These are phyloP conservation scores for Euryodendron excelsum DNA, from an alignment of 148 eudicot species.

Conservation along the genomic window DNA sequence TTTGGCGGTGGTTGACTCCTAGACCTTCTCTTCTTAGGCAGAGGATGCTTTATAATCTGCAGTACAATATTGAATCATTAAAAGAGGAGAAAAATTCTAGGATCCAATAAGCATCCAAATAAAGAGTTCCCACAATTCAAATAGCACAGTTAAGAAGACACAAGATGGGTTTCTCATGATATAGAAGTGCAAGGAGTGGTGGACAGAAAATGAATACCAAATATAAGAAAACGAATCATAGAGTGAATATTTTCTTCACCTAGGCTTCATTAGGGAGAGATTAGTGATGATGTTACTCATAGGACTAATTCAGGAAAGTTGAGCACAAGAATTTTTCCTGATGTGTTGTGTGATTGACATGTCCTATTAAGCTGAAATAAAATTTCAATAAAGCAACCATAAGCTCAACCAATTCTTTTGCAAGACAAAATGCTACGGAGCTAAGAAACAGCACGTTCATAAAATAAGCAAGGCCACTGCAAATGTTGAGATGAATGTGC, in stretches of 20 bases:
- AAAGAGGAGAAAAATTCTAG: background rate
- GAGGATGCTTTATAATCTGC: constrained; percentile 78
- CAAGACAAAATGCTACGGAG: background rate
- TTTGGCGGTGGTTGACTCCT: constrained; percentile 70
- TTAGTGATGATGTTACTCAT: background rate
- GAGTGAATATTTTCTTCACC: background rate
- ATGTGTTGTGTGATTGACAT: background rate
- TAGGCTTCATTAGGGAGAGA: background rate
- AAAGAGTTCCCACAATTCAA: background rate
- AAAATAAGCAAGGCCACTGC: background rate
- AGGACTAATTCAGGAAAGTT: background rate
- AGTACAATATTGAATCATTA: constrained; percentile 10
- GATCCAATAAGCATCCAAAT: background rate
- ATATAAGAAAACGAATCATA: background rate
- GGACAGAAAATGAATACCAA: background rate
- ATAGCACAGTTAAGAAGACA: background rate
- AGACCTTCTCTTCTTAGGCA: constrained; percentile 59
- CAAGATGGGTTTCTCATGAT: background rate
- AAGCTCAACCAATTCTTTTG: background rate
- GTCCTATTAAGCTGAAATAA: background rate
- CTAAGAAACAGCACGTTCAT: background rate
- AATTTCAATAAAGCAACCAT: background rate
- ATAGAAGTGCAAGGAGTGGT: background rate
- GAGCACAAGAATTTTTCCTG: background rate
- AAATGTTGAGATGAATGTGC: background rate